Percentiles rank a stretch among this genome's conserved stretches.
Conservation (phyloP, 164 flowering plant species). For the Vitis rupestris region DNA sequence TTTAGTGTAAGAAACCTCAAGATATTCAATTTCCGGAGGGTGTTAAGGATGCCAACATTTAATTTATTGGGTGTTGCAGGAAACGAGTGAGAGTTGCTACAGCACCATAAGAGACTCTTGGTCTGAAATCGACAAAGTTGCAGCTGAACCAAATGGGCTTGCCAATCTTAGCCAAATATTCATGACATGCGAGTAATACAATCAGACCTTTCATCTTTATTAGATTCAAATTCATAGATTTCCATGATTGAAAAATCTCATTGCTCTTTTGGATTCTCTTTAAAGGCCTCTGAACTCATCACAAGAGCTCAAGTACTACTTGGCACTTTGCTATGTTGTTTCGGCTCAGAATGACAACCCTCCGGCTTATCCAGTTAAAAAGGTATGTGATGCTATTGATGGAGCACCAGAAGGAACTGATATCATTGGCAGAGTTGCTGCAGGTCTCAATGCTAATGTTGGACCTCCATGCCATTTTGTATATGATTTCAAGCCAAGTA, state of each 20-base stretch:
- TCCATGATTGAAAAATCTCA: no score
- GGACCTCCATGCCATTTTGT: constrained; percentile 20
- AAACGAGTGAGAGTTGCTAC: constrained; percentile 35
- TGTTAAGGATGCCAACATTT: no score
- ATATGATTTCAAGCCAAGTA: neutral
- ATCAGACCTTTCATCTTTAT: no score
- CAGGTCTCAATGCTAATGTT: neutral
- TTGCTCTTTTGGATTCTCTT: neutral
- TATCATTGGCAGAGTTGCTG: constrained; percentile 4
- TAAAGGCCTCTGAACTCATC: constrained; percentile 28
- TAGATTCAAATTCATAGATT: no score
- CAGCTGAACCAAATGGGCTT: constrained; percentile 27
- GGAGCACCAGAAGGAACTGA: constrained; percentile 11
- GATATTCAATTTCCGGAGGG: no score
- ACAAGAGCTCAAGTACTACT: constrained; percentile 24
- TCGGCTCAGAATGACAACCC: constrained; percentile 41
- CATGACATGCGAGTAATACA: constrained; percentile 36
- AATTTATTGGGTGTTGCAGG: constrained; percentile 24
- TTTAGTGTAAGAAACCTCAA: neutral
- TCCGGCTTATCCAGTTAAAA: constrained; percentile 6
- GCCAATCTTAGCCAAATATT: constrained; percentile 26
- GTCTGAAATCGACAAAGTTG: constrained; percentile 31
- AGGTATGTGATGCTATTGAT: constrained; percentile 19
- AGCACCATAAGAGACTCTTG: constrained; percentile 36
- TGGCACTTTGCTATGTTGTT: constrained; percentile 11